These are phyloP conservation scores for Coprinellus micaceus DNA, from an alignment of 768 basidiomycete species.

Conservation along the genomic window DNA sequence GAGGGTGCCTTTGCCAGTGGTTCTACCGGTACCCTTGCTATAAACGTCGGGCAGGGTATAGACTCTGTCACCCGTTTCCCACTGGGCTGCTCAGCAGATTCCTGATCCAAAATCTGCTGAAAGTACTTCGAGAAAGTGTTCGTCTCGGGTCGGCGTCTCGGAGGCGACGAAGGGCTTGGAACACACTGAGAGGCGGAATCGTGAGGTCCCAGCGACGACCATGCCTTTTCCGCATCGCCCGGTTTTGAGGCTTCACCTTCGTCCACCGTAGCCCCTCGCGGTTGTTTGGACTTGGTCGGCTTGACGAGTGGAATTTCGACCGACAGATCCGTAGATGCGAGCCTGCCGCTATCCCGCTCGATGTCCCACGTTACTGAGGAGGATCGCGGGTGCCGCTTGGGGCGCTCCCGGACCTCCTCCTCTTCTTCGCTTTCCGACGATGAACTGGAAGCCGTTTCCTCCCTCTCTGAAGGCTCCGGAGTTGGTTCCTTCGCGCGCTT, in stretches of 20 bases:
- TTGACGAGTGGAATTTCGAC: background rate
- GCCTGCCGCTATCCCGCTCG: slow-evolving; percentile 18
- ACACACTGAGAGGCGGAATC: slow-evolving; percentile 26
- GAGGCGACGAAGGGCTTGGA: background rate
- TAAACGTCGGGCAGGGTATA: background rate
- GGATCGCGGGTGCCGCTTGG: background rate
- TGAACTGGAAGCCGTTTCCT: background rate
- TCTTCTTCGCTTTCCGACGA: background rate
- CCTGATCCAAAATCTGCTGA: background rate
- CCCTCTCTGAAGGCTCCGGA: background rate
- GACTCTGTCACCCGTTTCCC: too few species aligned
- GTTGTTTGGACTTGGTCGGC: too few species aligned
- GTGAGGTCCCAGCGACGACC: slow-evolving; percentile 25
- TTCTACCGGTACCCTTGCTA: too few species aligned
- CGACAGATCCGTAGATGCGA: slow-evolving; percentile 8
- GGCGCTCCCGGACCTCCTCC: too few species aligned
- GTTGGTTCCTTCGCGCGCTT: background rate
- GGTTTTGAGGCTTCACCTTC: too few species aligned
- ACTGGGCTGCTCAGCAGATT: too few species aligned
- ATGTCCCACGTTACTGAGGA: slow-evolving; percentile 31
- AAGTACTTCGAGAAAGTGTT: background rate
- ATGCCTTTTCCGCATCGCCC: background rate
- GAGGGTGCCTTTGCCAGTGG: too few species aligned
- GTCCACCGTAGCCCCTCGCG: too few species aligned
- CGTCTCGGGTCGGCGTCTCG: too few species aligned